Conservation (phyloP, 495 filamentous ascomycete species). For the Penicillium egyptiacum region DNA sequence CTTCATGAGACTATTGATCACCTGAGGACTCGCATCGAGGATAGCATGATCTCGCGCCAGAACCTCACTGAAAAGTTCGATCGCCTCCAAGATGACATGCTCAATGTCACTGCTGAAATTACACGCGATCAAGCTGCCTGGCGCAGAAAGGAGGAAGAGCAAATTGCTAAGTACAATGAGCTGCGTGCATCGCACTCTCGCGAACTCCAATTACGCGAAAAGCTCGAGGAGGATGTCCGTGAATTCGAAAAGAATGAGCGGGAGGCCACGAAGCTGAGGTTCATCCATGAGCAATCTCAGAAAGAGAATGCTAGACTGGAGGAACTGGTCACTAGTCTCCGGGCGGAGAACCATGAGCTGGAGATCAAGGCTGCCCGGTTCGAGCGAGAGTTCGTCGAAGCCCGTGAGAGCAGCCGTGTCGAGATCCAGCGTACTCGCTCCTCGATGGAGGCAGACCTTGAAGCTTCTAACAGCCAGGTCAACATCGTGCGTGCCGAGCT, state of each 20-base stretch:
- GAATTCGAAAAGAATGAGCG: constrained; percentile 73
- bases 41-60: constrained; percentile 75
- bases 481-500: constrained; percentile 75
- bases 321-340: constrained; percentile 60
- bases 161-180: constrained; percentile 72
- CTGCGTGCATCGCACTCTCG: constrained; percentile 74
- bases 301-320: constrained; percentile 62
- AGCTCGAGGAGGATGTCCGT: constrained; percentile 76
- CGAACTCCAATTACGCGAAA: constrained; percentile 73
- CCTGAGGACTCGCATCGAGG: constrained; percentile 74
- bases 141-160: constrained; percentile 69
- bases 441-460: constrained; percentile 76
- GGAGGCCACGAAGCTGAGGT: constrained; percentile 59
- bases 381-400: constrained; percentile 80
- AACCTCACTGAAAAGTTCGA: constrained; percentile 78
- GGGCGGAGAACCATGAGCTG: constrained; percentile 67
- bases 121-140: constrained; percentile 75
- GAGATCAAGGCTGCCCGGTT: constrained; percentile 61
- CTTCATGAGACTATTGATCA: constrained; percentile 66
- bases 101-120: constrained; percentile 69
- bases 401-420: constrained; percentile 68
- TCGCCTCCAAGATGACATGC: constrained; percentile 81
- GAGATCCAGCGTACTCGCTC: constrained; percentile 78
- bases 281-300: constrained; percentile 55
- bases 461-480: constrained; percentile 77